Evolutionary conservation across 164 flowering plant species (phyloP).

Genomic region (Malania oleifera): DNA sequence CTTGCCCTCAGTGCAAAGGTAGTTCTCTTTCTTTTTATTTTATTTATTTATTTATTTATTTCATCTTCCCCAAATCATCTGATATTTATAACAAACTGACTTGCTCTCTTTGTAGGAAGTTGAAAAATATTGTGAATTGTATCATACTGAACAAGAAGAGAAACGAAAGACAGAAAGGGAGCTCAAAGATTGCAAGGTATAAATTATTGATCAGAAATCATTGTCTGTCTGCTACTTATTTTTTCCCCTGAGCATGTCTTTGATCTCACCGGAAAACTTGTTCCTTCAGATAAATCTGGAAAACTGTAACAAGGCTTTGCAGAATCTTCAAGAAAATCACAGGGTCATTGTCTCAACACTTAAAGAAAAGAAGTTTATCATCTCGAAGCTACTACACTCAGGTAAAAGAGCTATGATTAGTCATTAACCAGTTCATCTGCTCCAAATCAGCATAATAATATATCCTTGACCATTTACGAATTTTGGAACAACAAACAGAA

Average conservation of each 20-base stretch:
- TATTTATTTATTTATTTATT: no score
- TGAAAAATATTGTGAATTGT: slow-evolving; percentile 50
- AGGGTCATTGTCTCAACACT: slow-evolving; percentile 29
- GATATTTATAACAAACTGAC: neutral
- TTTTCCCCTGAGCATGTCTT: neutral
- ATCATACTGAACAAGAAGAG: slow-evolving; percentile 58
- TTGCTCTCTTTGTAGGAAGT: slow-evolving; percentile 40
- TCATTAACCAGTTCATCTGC: neutral
- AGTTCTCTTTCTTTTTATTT: slow-evolving; percentile 3
- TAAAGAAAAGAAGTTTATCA: slow-evolving; percentile 62
- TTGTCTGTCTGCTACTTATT: neutral
- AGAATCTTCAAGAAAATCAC: slow-evolving; percentile 63
- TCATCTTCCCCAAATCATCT: slow-evolving; percentile 3
- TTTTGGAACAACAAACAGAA: slow-evolving; percentile 35
- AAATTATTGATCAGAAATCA: neutral
- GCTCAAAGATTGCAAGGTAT: slow-evolving; percentile 75
- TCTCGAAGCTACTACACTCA: slow-evolving; percentile 55
- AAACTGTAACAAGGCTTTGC: slow-evolving; percentile 39
- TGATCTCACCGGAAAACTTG: slow-evolving; percentile 1
- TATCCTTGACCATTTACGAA: neutral
- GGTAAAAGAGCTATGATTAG: slow-evolving; percentile 30
- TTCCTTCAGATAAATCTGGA: slow-evolving; percentile 49
- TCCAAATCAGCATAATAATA: neutral
- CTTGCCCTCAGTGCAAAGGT: slow-evolving; percentile 58
- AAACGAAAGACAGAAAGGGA: slow-evolving; percentile 51